A percentile compares a stretch with the other conserved stretches of the same genome.
Conservation (phyloP, 1,284 basidiomycete genomes). For the Stereum hirsutum region DNA sequence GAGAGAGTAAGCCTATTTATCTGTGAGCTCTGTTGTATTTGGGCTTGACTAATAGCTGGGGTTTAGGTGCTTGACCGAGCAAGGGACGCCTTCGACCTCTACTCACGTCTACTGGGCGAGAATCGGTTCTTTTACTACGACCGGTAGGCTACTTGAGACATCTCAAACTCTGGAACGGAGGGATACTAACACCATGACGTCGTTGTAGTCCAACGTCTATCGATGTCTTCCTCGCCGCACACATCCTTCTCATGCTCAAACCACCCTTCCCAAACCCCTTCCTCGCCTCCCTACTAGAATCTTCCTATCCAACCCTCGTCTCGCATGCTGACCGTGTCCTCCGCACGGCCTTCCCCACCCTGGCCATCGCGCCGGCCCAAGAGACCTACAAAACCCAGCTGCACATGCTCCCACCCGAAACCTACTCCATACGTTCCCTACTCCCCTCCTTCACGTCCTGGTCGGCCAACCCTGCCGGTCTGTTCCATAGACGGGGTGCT, state of each 20-base stretch:
- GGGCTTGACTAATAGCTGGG: not conserved
- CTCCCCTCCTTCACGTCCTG: constrained; percentile 8
- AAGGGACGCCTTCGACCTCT: constrained; percentile 43
- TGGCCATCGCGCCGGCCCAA: constrained; percentile 12
- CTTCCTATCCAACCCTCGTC: constrained; percentile 46
- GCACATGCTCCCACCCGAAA: constrained; percentile 14
- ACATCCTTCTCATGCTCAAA: constrained; percentile 48
- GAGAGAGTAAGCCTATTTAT: constrained; percentile 40
- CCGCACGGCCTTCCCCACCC: constrained; percentile 18
- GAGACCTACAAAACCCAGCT: too few relatives aligned
- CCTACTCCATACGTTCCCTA: constrained; percentile 10
- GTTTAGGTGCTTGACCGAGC: constrained; percentile 55
- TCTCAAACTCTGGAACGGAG: too few relatives aligned
- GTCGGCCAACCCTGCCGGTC: not conserved
- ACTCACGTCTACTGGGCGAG: constrained; percentile 41
- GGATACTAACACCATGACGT: not conserved
- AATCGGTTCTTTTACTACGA: constrained; percentile 44
- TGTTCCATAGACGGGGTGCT: too few relatives aligned
- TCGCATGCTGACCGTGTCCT: constrained; percentile 47
- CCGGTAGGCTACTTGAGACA: too few relatives aligned
- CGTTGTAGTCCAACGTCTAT: constrained; percentile 43
- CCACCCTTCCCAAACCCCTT: constrained; percentile 55
- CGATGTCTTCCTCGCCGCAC: constrained; percentile 58
- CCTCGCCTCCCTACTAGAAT: constrained; percentile 40
- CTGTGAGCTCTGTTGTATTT: not conserved